Base-by-base conservation (phyloP, 192 early-diverging fungal genomes). In the Coemansia guatemalensis region DNA sequence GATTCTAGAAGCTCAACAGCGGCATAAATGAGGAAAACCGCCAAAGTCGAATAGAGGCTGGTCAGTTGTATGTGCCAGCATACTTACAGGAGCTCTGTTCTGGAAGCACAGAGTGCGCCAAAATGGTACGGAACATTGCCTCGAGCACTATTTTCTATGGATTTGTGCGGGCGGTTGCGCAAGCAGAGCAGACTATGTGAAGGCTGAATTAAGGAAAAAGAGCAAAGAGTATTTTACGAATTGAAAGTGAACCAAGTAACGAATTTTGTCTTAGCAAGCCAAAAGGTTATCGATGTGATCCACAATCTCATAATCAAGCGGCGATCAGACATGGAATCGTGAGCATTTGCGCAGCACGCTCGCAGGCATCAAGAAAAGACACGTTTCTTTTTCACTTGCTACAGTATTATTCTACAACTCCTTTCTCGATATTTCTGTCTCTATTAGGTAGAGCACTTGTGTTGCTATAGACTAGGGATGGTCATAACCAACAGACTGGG, bases 101-200 rank as follows among this genome's bases (percentile, higher is more conserved):
- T 33, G 35, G 53, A 18, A 58, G 8, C 8, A 27, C 52, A 24
- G 20, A 26, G 4, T 60, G 52, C 9, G 63, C 18, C 47, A 75
- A 62, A 29, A 69, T 27, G 32, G 21, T 65, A 39, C 73, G 67
- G 32, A 75, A 65, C 73, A 75, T 75, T 62, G 20, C 22, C 51
- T 32, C 26, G 29, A 44, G 39, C 14, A 44, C 39, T 9, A 8
- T 17, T 12, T 44, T 11, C 12, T 44, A 44, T 44, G 9, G 5
- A 44, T 44, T 44, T 17, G 17, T 17, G 39, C 39, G 39, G 12
- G 39, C 14, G 17, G 17, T 17, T 44, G 39, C 14, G 39, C 14
- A 44, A 44, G 9, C 39, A 44, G 39, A 17, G 39, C 8, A 44
- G 17, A 44, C 2, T 44, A 44, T 44, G 3, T 17, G 9, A 44